Base-by-base conservation (phyloP, 169 alveolate species). In the Plasmodium malariae region DNA sequence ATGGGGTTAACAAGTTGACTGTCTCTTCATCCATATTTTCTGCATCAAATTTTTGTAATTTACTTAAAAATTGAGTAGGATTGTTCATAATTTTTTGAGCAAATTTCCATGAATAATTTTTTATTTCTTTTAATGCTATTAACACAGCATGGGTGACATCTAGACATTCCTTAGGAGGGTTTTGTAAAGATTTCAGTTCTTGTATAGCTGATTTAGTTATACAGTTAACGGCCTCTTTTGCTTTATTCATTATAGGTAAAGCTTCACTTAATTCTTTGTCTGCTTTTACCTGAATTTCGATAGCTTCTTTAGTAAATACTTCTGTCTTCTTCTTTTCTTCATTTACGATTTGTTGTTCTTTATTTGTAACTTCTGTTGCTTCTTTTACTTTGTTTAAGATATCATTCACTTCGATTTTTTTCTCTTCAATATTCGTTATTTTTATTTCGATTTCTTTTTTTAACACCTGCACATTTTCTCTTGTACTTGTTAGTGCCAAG, bases 201-300 rank as follows among this genome's bases (percentile, higher is more conserved):
- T 97, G 97, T 68, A 98, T 96, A 37, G 98, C 96, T 43, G 96
- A 94, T 89, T 97, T 97, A 67, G 97, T 97, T 60, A 98, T 92
- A 92, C 99, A 97, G 87, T 97, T 97, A 49, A 98, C 99, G 14
- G 99, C 99, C 55, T 96, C 98, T 65, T 96, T 95, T 14, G 99
- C 99, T 26, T 97, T 94, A 59, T 95, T 95, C 97, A 97, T 96
- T n/a, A 98, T 98, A 3, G 99, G 99, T 91, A 96, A 91, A 32
- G 99, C 99, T 87, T 96, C 98, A 49, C 96, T 96, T 37, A 98
- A 94, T 57, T 97, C 99, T 34, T 95, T 95, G 89, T 95, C 98
- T 40, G 99, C 99, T 86, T 95, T 92, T 26, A 88, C 92, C 78
- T 96, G 95, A 28, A 96, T 93, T 26, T 91, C 96, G 11, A 97